Percentiles rank a stretch among this genome's conserved stretches.
These are phyloP conservation scores for Spathaspora sp. DNA, from an alignment of 805 yeast genomes.

Conservation along the genomic window DNA sequence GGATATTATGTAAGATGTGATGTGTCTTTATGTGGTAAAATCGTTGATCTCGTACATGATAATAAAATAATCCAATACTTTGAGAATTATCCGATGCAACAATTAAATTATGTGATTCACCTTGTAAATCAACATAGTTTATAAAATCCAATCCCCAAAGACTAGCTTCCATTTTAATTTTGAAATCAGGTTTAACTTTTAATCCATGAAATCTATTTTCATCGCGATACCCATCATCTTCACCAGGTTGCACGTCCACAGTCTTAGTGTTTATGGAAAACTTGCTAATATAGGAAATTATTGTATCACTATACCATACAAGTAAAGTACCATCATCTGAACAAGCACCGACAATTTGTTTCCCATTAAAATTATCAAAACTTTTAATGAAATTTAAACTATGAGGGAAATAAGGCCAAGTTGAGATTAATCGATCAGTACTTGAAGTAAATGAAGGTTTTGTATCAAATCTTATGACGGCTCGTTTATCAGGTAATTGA, in stretches of 20 bases:
- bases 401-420: conserved; percentile 55
- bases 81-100: conserved; percentile 55
- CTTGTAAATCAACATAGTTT: conserved; percentile 11
- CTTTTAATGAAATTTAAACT: conserved; percentile 49
- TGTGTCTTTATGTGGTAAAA: conserved; percentile 36
- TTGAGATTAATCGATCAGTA: conserved; percentile 39
- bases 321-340: conserved; percentile 53
- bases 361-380: conserved; percentile 27
- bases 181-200: conserved; percentile 20
- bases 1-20: conserved; percentile 50
- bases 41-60: conserved; percentile 18
- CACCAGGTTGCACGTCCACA: background rate
- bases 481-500: conserved; percentile 21
- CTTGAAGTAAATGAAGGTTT: conserved; percentile 38
- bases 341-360: conserved; percentile 46
- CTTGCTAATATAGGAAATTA: conserved; percentile 17
- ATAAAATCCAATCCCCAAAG: conserved; percentile 62
- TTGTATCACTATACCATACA: conserved; percentile 27
- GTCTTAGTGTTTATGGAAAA: conserved; percentile 1
- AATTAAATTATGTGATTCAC: conserved; percentile 28
- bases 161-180: conserved; percentile 38
- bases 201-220: conserved; percentile 15
- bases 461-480: conserved; percentile 36
- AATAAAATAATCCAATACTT: conserved; percentile 38
- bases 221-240: conserved; percentile 2